Base-by-base conservation (phyloP, 208 protist genomes). In the Trypanosoma theileri region DNA sequence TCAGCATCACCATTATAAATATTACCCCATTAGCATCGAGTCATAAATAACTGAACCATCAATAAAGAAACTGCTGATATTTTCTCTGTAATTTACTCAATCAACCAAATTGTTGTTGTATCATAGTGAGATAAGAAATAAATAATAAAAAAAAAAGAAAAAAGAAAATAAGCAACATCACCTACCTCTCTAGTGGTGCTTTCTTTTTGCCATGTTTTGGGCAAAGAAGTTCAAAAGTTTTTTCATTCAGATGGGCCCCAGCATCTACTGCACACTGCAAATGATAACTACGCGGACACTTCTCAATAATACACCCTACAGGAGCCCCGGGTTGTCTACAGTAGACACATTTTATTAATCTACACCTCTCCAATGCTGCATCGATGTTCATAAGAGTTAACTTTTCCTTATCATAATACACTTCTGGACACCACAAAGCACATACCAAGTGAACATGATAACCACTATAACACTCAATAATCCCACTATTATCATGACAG, bases 391-490 rank as follows among this genome's bases (percentile, higher is more conserved):
- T 44, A 59, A 91, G 71, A 21, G 12, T 26, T 14, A 44, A 57
- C 17, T 59, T 22, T 16, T 55, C 13, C n/a, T n/a, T 51, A 41
- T 90, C 73, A 69, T 79, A 86, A 69, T 76, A 93, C 17, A 93
- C 87, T 62, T 91, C 84, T 59, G 87, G 82, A 46, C 80, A 87
- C 88, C 88, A 93, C 14, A 93, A 67, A 0, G 88, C 88, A 57
- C 88, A 93, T 8, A 58, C 63, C 21, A 75, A 63, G 70, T 93
- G 87, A 54, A 82, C 12, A 51, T 72, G 31, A n/a, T 66, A 21
- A 24, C 52, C 67, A 51, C 51, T 19, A 26, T 72, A 52, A 10
- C 16, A 44, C 3, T 58, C 24, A 26, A 72, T 14, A 24, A 19
- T 35, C 19, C 67, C 67, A 53, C 16, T 48, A 26, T 22, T 6